Base-by-base conservation (phyloP, 2,329 filamentous ascomycete species). In the Stromatinia cepivora region DNA sequence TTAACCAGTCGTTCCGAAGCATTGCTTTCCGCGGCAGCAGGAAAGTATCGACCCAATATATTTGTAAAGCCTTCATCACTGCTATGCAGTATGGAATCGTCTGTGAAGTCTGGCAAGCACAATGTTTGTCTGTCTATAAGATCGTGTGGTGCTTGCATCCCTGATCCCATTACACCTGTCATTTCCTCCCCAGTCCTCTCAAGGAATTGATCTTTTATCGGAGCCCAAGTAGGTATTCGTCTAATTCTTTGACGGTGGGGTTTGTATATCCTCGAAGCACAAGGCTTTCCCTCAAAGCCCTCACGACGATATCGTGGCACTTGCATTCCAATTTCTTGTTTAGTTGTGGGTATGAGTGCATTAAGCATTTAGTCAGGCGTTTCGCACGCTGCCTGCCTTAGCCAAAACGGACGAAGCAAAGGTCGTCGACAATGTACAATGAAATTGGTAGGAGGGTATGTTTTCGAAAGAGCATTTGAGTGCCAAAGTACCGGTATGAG, bases 1-100 rank as follows among this genome's bases (percentile, higher is more conserved):
- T 81, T 78, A 36, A 90, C 82, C 63, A 91, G 78, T 63, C 83
- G 81, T 77, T 91, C 88, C 56, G 86, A 81, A 50, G 87, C 87
- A 77, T 86, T 85, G 78, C 81, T 88, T 77, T 91, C 87, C 15
- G 82, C 80, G 6, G 80, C 79, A 7, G 80, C 79, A 20, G 79
- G 78, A 68, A 81, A 82, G 75, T 82, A 76, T 42, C 71, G 70
- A n/a, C 70, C 71, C n/a, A 77, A 58, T 8, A 74, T 73, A 34
- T 75, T 69, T 46, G 70, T 71, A 67, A 77, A 78, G 6, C 76
- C 73, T n/a, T 72, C 70, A 53, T 78, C 75, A 8, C 77, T 76
- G 42, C 61, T 66, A 70, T 78, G 77, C 11, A 75, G 46, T 52
- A 77, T 72, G 0, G 72, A 66, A 69, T 74, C 71, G 52, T 71